Evolutionary conservation across 257 asterid genomes (phyloP), one percentile per base, ranked within the genome.

Genomic region (Gentiana macrophylla): DNA sequence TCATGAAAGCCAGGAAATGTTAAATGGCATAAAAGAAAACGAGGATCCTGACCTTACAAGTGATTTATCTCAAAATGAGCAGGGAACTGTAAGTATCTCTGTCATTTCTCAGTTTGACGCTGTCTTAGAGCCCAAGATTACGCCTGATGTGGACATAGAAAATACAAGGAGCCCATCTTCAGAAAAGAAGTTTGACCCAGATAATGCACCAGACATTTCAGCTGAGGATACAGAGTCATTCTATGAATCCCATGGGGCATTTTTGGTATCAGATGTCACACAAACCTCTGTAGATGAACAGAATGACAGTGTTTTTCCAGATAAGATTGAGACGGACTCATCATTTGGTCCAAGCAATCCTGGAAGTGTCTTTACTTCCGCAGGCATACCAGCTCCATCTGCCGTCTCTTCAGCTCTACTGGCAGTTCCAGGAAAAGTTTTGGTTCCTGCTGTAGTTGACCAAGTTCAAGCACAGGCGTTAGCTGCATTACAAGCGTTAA

Each of bases 351-450:
- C 77, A 60, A 62, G 60, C 32, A 75, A 57, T 73, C 78, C 80
- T 75, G 94, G 71, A 61, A 70, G 57, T 45, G 57, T 61, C 64
- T 85, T 83, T 77, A 68, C 85, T 62, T 77, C 90, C 55, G 94
- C 84, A 63, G 94, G 94, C 70, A 79, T 85, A 73, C 99, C 99
- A 69, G 99, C 99, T 74, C 97, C 97, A 53, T 79, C 95, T 68
- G 55, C 72, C 65, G 86, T 83, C 67, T 81, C 94, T 74, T 81
- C 84, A 67, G 79, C 94, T 74, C 76, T 83, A 68, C 86, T 67
- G 78, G 60, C 78, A 66, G 78, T 71, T 69, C 84, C 91, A 5
- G 97, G 97, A 50, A 92, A 82, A 79, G 86, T 92, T 82, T 76
- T 92, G 85, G 85, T 92, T 67, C 95, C 99, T 63, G 99, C 99